A percentile compares a stretch with the other conserved stretches of the same genome.
These are phyloP conservation scores for Eutrema yunnanense DNA, from an alignment of 345 rosid genomes.

Conservation along the genomic window DNA sequence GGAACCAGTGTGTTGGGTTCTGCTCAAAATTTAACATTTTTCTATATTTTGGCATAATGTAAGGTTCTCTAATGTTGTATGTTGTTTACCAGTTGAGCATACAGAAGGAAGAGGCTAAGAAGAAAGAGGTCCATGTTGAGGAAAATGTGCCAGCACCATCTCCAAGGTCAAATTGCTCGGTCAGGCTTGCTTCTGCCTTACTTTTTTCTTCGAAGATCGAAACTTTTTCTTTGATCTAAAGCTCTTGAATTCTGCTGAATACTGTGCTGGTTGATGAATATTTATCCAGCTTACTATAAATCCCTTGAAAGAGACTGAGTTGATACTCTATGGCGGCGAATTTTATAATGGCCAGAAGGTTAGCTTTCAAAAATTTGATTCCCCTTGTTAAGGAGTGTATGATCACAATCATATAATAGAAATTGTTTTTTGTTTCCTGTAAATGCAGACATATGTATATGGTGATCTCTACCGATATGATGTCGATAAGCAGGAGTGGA, in stretches of 20 bases:
- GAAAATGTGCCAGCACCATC: conserved; percentile 90
- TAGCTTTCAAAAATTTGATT: conserved; percentile 2
- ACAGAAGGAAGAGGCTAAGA: conserved; percentile 90
- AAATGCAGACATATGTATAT: conserved; percentile 74
- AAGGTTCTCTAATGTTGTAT: not conserved
- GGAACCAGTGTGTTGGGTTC: not conserved
- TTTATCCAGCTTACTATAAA: conserved; percentile 58
- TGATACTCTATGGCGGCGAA: conserved; percentile 86
- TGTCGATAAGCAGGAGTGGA: conserved; percentile 91
- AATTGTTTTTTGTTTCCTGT: conserved; percentile 4
- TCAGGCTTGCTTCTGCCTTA: conserved; percentile 23
- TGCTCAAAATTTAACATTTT: not conserved
- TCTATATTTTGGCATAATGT: not conserved
- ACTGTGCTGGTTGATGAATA: not conserved
- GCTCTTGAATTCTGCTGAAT: not conserved
- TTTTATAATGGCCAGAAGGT: conserved; percentile 95
- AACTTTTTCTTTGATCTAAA: not conserved
- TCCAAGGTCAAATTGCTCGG: conserved; percentile 87
- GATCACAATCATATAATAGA: not conserved
- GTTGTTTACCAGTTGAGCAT: conserved; percentile 50
- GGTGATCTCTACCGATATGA: conserved; percentile 86
- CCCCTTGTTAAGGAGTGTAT: not conserved
- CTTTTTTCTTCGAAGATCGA: not conserved
- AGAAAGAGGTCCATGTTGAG: conserved; percentile 86
- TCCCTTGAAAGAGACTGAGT: conserved; percentile 80